Conservation (phyloP, 1,284 basidiomycete species). For the Volvariella volvacea region DNA sequence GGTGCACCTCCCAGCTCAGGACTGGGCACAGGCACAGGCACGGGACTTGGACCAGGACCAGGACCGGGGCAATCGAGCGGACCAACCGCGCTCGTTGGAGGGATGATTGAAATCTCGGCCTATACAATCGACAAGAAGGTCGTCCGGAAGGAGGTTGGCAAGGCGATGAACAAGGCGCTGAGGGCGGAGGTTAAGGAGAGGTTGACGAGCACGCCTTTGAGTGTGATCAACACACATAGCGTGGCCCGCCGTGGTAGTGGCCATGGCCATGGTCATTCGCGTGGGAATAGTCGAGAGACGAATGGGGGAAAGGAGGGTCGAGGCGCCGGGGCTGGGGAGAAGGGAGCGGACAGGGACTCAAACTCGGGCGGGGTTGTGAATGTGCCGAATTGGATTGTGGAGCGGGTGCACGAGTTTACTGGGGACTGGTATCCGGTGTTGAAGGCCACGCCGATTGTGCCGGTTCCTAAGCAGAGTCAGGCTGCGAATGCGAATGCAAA, state of each 20-base stretch:
- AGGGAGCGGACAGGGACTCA: background rate
- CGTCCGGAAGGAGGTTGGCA: conserved; percentile 49
- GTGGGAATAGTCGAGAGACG: conserved; percentile 11
- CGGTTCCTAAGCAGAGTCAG: background rate
- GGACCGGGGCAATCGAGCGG: too few relatives aligned
- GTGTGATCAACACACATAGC: too few relatives aligned
- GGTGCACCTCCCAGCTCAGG: too few relatives aligned
- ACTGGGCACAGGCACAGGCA: conserved; percentile 13
- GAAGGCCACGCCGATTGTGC: conserved; percentile 14
- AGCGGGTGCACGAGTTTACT: conserved; percentile 54
- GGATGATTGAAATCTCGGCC: conserved; percentile 42
- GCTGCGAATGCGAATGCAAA: background rate
- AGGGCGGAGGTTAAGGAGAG: conserved; percentile 51
- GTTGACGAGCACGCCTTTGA: conserved; percentile 18
- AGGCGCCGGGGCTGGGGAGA: background rate
- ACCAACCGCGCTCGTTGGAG: too few relatives aligned
- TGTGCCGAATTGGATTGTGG: conserved; percentile 58
- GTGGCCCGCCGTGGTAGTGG: too few relatives aligned
- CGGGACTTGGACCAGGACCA: background rate
- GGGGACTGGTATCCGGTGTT: conserved; percentile 43
- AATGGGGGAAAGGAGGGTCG: background rate
- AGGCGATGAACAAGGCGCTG: conserved; percentile 51
- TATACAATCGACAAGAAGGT: conserved; percentile 52
- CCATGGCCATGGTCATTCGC: too few relatives aligned
- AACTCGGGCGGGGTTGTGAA: conserved; percentile 6